These are phyloP conservation scores for Kentomonas sorsogonicus DNA, from an alignment of 208 protist species.

Conservation along the genomic window DNA sequence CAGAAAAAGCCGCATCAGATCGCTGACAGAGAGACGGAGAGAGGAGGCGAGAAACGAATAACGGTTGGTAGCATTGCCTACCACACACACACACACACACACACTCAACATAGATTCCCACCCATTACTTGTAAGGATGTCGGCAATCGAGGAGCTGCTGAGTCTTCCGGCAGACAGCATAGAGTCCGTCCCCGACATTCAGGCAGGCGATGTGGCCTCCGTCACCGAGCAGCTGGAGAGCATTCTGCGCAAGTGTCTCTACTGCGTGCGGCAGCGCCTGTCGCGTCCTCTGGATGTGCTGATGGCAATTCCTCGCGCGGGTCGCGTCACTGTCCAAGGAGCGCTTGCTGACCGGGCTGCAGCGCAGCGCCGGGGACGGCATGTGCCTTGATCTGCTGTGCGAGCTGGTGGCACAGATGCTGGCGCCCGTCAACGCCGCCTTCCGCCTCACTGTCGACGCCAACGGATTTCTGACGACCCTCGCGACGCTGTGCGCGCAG, in stretches of 20 bases:
- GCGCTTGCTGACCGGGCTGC: conserved; percentile 23
- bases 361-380: conserved; percentile 30
- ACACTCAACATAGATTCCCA: no score
- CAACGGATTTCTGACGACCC: conserved; percentile 55
- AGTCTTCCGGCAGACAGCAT: conserved; percentile 44
- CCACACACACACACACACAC: no score
- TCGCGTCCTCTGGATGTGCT: conserved; percentile 44
- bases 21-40: no score
- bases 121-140: no score
- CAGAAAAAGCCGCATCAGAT: no score
- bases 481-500: conserved; percentile 47
- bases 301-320: conserved; percentile 36
- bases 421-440: conserved; percentile 22
- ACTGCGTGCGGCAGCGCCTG: conserved; percentile 41
- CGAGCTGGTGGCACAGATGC: conserved; percentile 30
- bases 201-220: conserved; percentile 23
- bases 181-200: conserved; percentile 21
- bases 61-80: no score
- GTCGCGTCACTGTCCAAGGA: conserved; percentile 22
- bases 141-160: conserved; percentile 35
- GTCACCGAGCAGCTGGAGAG: conserved; percentile 38
- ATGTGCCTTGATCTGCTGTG: conserved; percentile 39
- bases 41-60: no score
- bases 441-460: conserved; percentile 51
- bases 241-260: conserved; percentile 64